phyloP scores from a whole-genome alignment of 2,329 filamentous ascomycete species.

The Dichotomopilus funicola region DNA sequence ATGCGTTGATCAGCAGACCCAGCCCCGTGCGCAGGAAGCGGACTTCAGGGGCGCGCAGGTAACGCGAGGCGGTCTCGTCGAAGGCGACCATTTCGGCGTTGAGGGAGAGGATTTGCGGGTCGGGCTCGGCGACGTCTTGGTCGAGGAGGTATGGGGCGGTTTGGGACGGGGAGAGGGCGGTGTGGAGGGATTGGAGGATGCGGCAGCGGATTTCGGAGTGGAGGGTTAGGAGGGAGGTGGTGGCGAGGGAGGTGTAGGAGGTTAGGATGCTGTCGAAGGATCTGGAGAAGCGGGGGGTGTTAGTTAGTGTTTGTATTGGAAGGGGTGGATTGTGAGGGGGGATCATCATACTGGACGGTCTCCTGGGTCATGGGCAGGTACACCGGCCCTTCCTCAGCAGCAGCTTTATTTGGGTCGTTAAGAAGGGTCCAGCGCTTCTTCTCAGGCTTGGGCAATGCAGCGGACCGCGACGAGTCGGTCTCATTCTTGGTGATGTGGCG shows the following conservation, averaged over 20 bases:
- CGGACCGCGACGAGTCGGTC: constrained; percentile 55
- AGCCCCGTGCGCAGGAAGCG: constrained; percentile 72
- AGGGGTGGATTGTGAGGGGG: neutral
- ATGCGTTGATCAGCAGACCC: constrained; percentile 68
- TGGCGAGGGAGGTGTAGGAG: constrained; percentile 74
- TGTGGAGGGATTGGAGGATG: constrained; percentile 70
- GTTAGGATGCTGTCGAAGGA: constrained; percentile 82
- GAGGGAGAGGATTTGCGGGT: constrained; percentile 72
- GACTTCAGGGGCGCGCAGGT: constrained; percentile 64
- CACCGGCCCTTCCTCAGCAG: constrained; percentile 59
- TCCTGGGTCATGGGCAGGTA: constrained; percentile 85
- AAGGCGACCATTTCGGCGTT: constrained; percentile 81
- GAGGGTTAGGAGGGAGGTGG: constrained; percentile 72
- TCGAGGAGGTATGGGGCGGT: constrained; percentile 57
- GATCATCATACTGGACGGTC: constrained; percentile 61
- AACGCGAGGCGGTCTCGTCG: constrained; percentile 71
- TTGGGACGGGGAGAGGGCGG: constrained; percentile 51
- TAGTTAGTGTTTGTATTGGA: neutral
- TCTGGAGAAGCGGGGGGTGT: constrained; percentile 32
- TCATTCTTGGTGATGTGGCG: constrained; percentile 74
- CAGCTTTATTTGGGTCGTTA: constrained; percentile 52
- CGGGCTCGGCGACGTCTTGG: constrained; percentile 69
- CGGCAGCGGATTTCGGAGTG: constrained; percentile 86
- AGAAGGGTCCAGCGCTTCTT: constrained; percentile 79
- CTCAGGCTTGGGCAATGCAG: constrained; percentile 45